Evolutionary conservation across 257 asterid genomes (phyloP), one percentile per base, ranked within the genome.

Genomic region (Solanum pinnatisectum): DNA sequence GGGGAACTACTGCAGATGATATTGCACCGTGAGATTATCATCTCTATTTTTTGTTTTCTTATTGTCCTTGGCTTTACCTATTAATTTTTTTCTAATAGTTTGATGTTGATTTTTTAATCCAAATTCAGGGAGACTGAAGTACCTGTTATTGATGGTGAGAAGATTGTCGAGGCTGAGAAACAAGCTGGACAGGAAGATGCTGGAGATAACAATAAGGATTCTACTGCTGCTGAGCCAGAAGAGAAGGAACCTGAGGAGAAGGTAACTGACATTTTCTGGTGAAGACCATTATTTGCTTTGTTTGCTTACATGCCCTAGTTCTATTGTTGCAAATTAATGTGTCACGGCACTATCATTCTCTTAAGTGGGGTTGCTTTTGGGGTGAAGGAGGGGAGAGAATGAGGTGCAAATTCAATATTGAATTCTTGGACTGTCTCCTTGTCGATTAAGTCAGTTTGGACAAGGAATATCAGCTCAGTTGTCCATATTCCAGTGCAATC

Each of bases 1-100:
- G 98, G 97, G 98, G 96, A 78, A 88, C 94, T 5, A 88, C 92
- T 8, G 42, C 90, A 22, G 98, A 95, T 88, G 97, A 92, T 84
- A 78, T 92, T 88, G 88, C 84, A 27, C 90, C 88, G 97, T 95
- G 92, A 93, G 94, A 15, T 46, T 30, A 15, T 49, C 59, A 65
- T 42, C 20, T 40, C 30, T 27, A 8, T 32, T 71, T 49, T 13
- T 63, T 36, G 39, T 6, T 15, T 20, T 25, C 10, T 35, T 30
- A 11, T 39, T 39, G 1, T 37, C 8, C 37, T 84, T 63, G 63
- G 10, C n/a, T 65, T 65, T 65, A n/a, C 5, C 2, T 63, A 23
- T 63, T 37, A 11, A 15, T 4, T 60, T 39, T 84, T 84, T 37
- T 16, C 6, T 5, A 9, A 1, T n/a, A 22, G 76, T 27, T 37